Evolutionary conservation across 768 basidiomycete species (phyloP).

Genomic region (Suillus ampliporus): DNA sequence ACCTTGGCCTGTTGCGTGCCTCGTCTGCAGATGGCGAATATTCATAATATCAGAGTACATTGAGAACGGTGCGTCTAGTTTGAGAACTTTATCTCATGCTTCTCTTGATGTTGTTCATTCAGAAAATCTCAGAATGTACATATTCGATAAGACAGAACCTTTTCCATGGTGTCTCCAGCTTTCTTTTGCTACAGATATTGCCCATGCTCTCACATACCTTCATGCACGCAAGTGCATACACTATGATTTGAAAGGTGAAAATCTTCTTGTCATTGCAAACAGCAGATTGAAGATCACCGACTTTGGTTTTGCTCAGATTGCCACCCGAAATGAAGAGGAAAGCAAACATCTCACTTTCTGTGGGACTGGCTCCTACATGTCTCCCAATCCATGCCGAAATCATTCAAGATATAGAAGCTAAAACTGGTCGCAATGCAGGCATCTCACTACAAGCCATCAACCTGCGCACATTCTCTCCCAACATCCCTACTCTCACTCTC

Average conservation of each 20-base stretch:
- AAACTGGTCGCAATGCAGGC: constrained; percentile 98
- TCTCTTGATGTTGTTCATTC: neutral
- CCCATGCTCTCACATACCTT: constrained; percentile 95
- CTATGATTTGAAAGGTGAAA: constrained; percentile 96
- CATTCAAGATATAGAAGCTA: constrained; percentile 94
- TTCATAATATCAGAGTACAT: constrained; percentile 97
- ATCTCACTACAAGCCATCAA: constrained; percentile 98
- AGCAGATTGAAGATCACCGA: constrained; percentile 98
- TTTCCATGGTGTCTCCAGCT: constrained; percentile 95
- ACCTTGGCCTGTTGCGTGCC: constrained; percentile 86
- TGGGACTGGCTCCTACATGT: constrained; percentile 96
- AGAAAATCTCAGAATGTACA: constrained; percentile 85
- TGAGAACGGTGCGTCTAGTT: constrained; percentile 64
- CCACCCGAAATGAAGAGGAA: constrained; percentile 91
- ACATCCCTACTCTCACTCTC: constrained; percentile 95
- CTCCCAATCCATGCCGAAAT: constrained; percentile 97
- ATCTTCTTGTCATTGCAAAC: constrained; percentile 91
- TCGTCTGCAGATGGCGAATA: constrained; percentile 83
- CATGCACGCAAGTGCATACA: constrained; percentile 92
- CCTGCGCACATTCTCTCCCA: constrained; percentile 94
- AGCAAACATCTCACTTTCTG: constrained; percentile 83
- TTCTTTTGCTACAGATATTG: constrained; percentile 93
- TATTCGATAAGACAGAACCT: constrained; percentile 80
- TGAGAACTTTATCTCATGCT: neutral
- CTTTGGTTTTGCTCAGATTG: constrained; percentile 96